Conservation (phyloP, 257 asterid genomes). For the Plectranthus barbatus region DNA sequence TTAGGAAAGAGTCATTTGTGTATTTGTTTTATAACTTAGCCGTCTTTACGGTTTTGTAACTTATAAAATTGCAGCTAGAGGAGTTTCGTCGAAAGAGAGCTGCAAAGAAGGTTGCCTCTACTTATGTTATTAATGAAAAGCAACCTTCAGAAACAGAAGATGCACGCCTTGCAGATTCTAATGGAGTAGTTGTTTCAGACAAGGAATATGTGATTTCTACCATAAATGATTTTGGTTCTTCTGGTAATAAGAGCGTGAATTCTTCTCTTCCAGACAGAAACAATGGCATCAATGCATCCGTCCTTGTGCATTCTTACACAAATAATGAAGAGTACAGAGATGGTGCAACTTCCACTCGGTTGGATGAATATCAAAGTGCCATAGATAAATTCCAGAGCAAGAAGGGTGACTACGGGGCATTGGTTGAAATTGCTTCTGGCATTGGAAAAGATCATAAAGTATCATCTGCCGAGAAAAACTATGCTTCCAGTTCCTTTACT, state of each 20-base stretch:
- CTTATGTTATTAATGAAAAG: slow-evolving; percentile 29
- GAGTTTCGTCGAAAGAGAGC: slow-evolving; percentile 93
- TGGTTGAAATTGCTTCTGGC: slow-evolving; percentile 30
- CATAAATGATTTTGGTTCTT: slow-evolving; percentile 26
- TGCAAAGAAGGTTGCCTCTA: slow-evolving; percentile 50
- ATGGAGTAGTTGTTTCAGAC: slow-evolving; percentile 36
- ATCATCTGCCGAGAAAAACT: slow-evolving; percentile 27
- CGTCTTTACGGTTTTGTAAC: slow-evolving; percentile 3
- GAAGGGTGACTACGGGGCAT: slow-evolving; percentile 34
- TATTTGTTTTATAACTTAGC: background rate
- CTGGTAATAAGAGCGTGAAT: slow-evolving; percentile 17
- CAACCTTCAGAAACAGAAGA: slow-evolving; percentile 37
- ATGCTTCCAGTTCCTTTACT: slow-evolving; percentile 23
- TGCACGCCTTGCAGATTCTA: slow-evolving; percentile 33
- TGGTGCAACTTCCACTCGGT: slow-evolving; percentile 23
- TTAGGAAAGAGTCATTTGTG: background rate
- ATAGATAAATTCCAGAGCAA: slow-evolving; percentile 22
- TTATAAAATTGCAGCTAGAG: slow-evolving; percentile 50
- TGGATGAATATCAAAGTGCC: slow-evolving; percentile 24
- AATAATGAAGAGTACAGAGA: slow-evolving; percentile 32
- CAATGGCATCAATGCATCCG: slow-evolving; percentile 15
- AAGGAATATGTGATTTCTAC: slow-evolving; percentile 27
- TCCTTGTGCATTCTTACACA: slow-evolving; percentile 15
- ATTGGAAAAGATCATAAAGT: slow-evolving; percentile 21
- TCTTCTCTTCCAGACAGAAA: slow-evolving; percentile 23